phyloP scores from a whole-genome alignment of 1,284 basidiomycete genomes.

The Cutaneotrichosporon cavernicola region DNA sequence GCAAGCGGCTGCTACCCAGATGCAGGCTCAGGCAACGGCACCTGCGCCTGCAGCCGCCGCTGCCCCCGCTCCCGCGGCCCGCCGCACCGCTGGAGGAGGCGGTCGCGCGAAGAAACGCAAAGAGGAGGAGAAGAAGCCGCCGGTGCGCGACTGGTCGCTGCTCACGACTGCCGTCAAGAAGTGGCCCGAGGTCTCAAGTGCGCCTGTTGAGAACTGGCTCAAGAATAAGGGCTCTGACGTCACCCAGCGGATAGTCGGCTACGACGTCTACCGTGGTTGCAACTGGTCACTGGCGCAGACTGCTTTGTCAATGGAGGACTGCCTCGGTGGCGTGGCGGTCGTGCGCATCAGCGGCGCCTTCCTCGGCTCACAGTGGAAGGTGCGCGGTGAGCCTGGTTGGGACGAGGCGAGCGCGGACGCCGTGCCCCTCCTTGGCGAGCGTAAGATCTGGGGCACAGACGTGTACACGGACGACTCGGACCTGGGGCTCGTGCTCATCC shows the following conservation, averaged over 20 bases:
- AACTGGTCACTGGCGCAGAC: constrained; percentile 37
- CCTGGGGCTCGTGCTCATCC: constrained; percentile 57
- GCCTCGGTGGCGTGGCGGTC: constrained; percentile 36
- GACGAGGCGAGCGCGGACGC: constrained; percentile 31
- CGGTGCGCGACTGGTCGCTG: constrained; percentile 30
- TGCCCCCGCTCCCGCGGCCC: constrained; percentile 11
- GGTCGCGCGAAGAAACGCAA: constrained; percentile 41
- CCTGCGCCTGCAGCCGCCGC: constrained; percentile 2
- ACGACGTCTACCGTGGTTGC: constrained; percentile 35
- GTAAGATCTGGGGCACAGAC: constrained; percentile 60
- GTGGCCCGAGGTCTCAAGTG: constrained; percentile 39
- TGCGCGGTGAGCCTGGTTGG: constrained; percentile 50
- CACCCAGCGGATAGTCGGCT: constrained; percentile 29
- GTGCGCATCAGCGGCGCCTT: constrained; percentile 42
- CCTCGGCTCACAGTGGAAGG: constrained; percentile 41
- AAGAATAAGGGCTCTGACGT: constrained; percentile 20
- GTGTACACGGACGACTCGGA: constrained; percentile 64
- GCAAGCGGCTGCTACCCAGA: background rate
- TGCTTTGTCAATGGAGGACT: constrained; percentile 15
- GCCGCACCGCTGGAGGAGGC: constrained; percentile 23
- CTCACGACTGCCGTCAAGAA: constrained; percentile 31
- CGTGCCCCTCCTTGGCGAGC: constrained; percentile 31
- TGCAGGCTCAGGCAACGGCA: background rate
- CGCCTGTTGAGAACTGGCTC: constrained; percentile 37
- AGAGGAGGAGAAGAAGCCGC: constrained; percentile 38